Base-by-base conservation (phyloP, 768 basidiomycete genomes). In the Hysterangium stoloniferum region DNA sequence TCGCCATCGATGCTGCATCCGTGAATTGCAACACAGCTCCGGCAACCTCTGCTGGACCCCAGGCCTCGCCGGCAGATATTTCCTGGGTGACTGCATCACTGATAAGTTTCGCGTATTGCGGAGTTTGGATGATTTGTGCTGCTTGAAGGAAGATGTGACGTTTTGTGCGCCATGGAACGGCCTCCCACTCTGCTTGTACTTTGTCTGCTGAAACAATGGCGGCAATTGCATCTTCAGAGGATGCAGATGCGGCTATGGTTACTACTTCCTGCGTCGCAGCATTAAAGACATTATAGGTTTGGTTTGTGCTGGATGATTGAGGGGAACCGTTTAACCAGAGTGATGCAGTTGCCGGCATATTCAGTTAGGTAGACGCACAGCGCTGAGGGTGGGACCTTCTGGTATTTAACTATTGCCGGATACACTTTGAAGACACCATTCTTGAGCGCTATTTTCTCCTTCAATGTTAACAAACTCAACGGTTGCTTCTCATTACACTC, bases 121-220 rank as follows among this genome's bases (percentile, higher is more conserved):
- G 72, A 4, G 68, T 62, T 35, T 53, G 57, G n/a, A 74, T 45
- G 3, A 79, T 57, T 11, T 75, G 71, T 1, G 76, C 72, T 6
- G 75, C 77, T 53, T 69, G 72, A 34, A 75, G 61, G 45, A 79
- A 65, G 17, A 79, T 68, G 37, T 70, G 68, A 33, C 76, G 71
- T 42, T 70, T 64, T 32, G 65, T 56, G 31, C 59, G 55, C 11
- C 66, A 57, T 4, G 62, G 49, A 27, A 38, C 64, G 25, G 63
- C 52, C 45, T 76, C 75, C 78, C 78, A 78, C 9, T 66, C 49
- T 15, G 49, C 25, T 31, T 41, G 40, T 22, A 20, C 49, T 15
- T 20, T 20, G 22, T 40, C 22, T 13, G 49, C 49, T 4, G 49
- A 19, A 15, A 19, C 28, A 15, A 51, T 51, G 2, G 49, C 49